Evolutionary conservation across 225 moss, liverwort and hornwort species (phyloP), one percentile per base, ranked within the genome.

Genomic region (Asterella californica): DNA sequence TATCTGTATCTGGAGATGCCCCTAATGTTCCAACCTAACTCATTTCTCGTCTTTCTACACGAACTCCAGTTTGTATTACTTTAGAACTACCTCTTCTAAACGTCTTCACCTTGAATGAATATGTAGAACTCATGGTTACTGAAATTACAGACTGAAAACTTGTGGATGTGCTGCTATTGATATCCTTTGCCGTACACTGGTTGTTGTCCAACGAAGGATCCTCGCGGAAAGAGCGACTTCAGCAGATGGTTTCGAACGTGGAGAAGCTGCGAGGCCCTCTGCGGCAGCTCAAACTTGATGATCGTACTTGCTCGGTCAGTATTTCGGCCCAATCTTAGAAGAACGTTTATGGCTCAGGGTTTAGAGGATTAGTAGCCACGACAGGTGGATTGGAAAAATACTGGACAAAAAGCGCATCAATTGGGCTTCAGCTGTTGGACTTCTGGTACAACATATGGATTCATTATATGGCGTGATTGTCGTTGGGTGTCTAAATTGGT

Each of bases 221-320:
- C 61, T 66, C 78, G 10, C 65, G 75, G 21, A 61, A 69, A 36
- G 21, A 29, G 54, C 66, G 37, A 63, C 10, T 63, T 15, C 64
- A 80, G 10, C 42, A 27, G 38, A 70, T 72, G 18, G 69, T 70
- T 45, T 22, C 64, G 30, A 59, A 37, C 21, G 9, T 33, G 30
- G 30, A 57, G 59, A 59, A 67, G 74, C 64, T 81, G 57, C 29
- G 62, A 22, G 46, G 21, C 65, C 70, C 33, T 59, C 81, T 59
- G 9, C 69, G 36, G 11, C 48, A 81, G 78, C 19, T 57, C 21
- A 17, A 54, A 54, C 9, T 81, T 5, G 57, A 47, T 68, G 81
- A 76, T 15, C 52, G 53, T 42, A 67, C 61, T 60, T 71, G 62
- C 37, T 60, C 79, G 84, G 84, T 81, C 34, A 75, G 62, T 32